phyloP scores from a whole-genome alignment of 345 rosid species.

The rapeseed (Brassica napus) region Da-Ae NC_063445.1:7885501-7886000 shows the following conservation, averaged over 20 bases:
- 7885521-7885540: too few relatives aligned
- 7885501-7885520: slow-evolving; percentile 32
- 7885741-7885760: slow-evolving; percentile 49
- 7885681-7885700: slow-evolving; percentile 36
- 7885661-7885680: slow-evolving; percentile 26
- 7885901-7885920: slow-evolving; percentile 53
- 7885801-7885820: slow-evolving; percentile 35
- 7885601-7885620: not conserved
- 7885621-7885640: not conserved
- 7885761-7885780: slow-evolving; percentile 54
- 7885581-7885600: not conserved
- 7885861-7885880: slow-evolving; percentile 17
- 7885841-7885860: slow-evolving; percentile 50
- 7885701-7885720: slow-evolving; percentile 59
- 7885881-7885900: slow-evolving; percentile 35
- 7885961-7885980: slow-evolving; percentile 79
- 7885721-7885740: slow-evolving; percentile 73
- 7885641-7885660: not conserved
- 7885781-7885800: slow-evolving; percentile 46
- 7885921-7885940: slow-evolving; percentile 51
- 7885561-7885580: not conserved
- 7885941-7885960: slow-evolving; percentile 69
- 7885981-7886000: slow-evolving; percentile 72
- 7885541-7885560: not conserved
- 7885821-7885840: slow-evolving; percentile 65